Percentiles rank a stretch among this genome's conserved stretches.
Conservation (phyloP, 441 rosid species). For the Monsonia emarginata region DNA sequence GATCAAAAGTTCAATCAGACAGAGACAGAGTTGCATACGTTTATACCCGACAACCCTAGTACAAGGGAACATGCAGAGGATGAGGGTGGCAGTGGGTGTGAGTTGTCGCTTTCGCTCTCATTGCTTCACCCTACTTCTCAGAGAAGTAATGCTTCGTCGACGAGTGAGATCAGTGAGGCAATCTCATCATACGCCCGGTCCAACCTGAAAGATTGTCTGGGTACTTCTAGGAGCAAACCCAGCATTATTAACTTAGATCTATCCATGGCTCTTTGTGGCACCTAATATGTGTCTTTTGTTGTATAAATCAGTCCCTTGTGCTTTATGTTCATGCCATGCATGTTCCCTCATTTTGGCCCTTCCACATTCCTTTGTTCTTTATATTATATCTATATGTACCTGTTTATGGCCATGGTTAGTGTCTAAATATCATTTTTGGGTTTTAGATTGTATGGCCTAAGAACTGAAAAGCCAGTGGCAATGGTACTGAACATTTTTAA, state of each 20-base stretch:
- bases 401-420: neutral
- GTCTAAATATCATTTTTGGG: neutral
- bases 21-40: conserved; percentile 5
- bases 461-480: neutral
- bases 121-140: conserved; percentile 34
- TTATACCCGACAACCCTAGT: neutral
- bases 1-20: conserved; percentile 13
- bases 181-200: conserved; percentile 37
- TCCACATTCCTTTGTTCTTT: conserved; percentile 3
- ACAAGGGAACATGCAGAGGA: conserved; percentile 20
- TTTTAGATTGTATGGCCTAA: neutral
- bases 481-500: neutral
- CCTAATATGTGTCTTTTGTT: conserved; percentile 15
- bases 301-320: neutral
- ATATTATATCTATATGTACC: neutral
- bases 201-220: conserved; percentile 30
- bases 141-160: conserved; percentile 44
- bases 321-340: neutral
- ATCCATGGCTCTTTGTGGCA: conserved; percentile 70
- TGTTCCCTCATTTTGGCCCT: conserved; percentile 9
- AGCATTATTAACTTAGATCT: conserved; percentile 53
- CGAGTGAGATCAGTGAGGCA: conserved; percentile 62
- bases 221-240: conserved; percentile 24
- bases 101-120: conserved; percentile 49
- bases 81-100: conserved; percentile 26